Evolutionary conservation across 257 asterid species (phyloP), one percentile per base, ranked within the genome.

Genomic region (Solanum appendiculatum): DNA sequence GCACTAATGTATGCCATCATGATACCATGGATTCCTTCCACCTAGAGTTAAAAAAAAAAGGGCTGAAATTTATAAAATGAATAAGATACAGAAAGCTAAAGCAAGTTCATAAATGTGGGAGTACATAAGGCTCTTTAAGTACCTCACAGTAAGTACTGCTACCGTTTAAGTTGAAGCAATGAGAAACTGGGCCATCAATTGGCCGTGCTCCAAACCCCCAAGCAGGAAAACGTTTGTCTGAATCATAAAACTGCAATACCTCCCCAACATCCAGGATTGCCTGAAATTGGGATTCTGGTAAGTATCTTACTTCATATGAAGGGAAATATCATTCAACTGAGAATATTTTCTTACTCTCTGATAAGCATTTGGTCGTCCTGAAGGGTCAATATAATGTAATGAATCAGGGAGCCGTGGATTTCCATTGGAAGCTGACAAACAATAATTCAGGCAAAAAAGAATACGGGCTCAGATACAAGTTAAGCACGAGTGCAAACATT

Each of bases 141-240:
- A 97, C 99, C 98, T 97, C 99, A 83, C 94, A 92, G 88, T 93
- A 92, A 85, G 78, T 95, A 89, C 88, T 96, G 92, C 99, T 97
- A 88, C 99, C 99, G 85, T 95, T 97, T 85, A 97, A 93, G 88
- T 97, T 97, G 90, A 97, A 97, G 91, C 99, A 97, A 90, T 97
- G 99, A 73, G 99, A 97, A 72, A 97, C 98, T 36, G 98, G 98
- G 63, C 99, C 98, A 92, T 97, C 99, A 86, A 97, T 95, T 85
- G 99, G 99, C 77, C 98, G 93, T 64, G 99, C 99, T 89, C 99
- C 99, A 88, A 97, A 97, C 63, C 99, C 99, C 99, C 98, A 97
- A 86, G 99, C 97, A 88, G 99, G 98, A 88, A 95, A 96, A 73
- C 89, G 96, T 88, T 92, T 93, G 92, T 96, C 99, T 23, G 93